Evolutionary conservation across 306 rosid genomes (phyloP), one percentile per base, ranked within the genome.

Genomic region (Fagus crenata): DNA sequence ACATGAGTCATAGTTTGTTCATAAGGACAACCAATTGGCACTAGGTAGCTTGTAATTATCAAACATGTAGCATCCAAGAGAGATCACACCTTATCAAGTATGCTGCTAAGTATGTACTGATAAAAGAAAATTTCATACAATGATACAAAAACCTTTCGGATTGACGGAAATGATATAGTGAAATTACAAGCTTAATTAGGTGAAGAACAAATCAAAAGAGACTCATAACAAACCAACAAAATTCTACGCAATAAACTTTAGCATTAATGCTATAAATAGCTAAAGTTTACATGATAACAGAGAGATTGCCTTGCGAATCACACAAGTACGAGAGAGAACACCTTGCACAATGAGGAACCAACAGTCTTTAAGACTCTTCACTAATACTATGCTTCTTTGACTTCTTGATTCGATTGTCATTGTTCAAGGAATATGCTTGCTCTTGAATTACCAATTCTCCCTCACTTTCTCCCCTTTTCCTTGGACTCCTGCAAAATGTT

Each of bases 381-480:
- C 8, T 68, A 65, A 60, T 46, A 77, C 82, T 87, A 33, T 54
- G 88, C 76, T 77, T 87, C 80, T 85, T 90, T 5, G 89, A 65
- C 41, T 68, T 84, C 55, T 80, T 81, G 28, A 49, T 75, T 74
- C 72, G 82, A 43, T 61, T 85, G 74, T 67, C 81, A 76, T 31
- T 39, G 53, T 83, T 77, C 72, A 75, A 37, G 15, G 82, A 53
- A 43, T 68, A 71, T 4, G 72, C 69, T 40, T 82, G 74, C 64
- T 79, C 80, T 22, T 22, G 28, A 42, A 68, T 41, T 67, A 70
- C 58, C 31, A 69, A 79, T 40, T 83, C 88, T 40, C 73, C 90
- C 61, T 82, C 85, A 31, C 31, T 71, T 74, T 80, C 90, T 82
- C 84, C 84, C 54, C 51, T 80, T 83, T 85, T 88, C 89, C 77